A percentile compares a stretch with the other conserved stretches of the same genome.
phyloP scores from a whole-genome alignment of 108 stramenopile species.

The Fragilaria crotonensis region DNA sequence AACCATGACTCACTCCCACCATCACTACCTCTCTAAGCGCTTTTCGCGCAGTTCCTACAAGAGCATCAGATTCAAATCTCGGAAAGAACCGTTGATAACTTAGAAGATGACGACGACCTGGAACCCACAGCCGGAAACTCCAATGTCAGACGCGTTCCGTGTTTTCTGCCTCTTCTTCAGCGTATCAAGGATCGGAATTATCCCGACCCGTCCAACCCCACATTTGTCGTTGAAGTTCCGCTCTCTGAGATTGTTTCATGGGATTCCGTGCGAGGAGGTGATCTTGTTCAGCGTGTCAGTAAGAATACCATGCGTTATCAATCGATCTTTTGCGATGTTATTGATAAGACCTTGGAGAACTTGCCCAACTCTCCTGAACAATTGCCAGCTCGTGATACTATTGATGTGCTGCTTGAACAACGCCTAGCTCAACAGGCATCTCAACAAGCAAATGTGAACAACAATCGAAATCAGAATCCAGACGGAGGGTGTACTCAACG shows the following conservation, averaged over 20 bases:
- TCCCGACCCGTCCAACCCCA: slow-evolving; percentile 13
- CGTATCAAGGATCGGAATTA: slow-evolving; percentile 68
- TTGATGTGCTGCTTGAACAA: slow-evolving; percentile 79
- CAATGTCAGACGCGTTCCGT: slow-evolving; percentile 44
- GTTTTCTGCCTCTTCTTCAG: slow-evolving; percentile 63
- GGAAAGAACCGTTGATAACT: slow-evolving; percentile 20
- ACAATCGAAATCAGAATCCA: slow-evolving; percentile 19
- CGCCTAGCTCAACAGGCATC: slow-evolving; percentile 53
- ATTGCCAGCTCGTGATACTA: slow-evolving; percentile 50
- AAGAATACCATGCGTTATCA: slow-evolving; percentile 69
- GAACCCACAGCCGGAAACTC: slow-evolving; percentile 48
- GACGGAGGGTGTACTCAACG: slow-evolving; percentile 37
- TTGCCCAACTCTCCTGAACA: slow-evolving; percentile 10
- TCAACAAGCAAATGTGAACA: slow-evolving; percentile 25
- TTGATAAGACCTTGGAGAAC: slow-evolving; percentile 46
- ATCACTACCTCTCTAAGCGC: slow-evolving; percentile 13
- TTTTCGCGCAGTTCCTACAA: slow-evolving; percentile 51
- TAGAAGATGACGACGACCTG: slow-evolving; percentile 33
- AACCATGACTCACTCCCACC: not conserved
- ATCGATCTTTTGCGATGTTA: slow-evolving; percentile 55
- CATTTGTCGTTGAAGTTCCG: slow-evolving; percentile 73
- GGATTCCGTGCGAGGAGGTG: slow-evolving; percentile 53
- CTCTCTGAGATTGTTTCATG: slow-evolving; percentile 57
- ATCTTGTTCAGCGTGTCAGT: slow-evolving; percentile 56
- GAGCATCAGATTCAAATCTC: slow-evolving; percentile 55